Evolutionary conservation across 139 green algal species (phyloP), one percentile per base, ranked within the genome.

Genomic region (Trebouxia sp.): DNA sequence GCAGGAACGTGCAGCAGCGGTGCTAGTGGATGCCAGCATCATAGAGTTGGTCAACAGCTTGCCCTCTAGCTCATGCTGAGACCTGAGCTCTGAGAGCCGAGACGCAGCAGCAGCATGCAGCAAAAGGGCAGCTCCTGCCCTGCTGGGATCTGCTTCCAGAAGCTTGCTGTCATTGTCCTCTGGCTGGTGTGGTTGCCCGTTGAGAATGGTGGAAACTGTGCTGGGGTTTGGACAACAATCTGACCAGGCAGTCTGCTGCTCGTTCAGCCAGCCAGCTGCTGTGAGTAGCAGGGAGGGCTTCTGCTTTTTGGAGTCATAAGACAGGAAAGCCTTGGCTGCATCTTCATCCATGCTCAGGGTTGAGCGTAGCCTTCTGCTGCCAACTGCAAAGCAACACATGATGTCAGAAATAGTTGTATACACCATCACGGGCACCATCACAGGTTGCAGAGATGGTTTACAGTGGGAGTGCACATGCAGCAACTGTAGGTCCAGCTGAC

Each of bases 261-360:
- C 30, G 30, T 6, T 24, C 6, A 69, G 58, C 58, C 39, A 30
- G 3, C 12, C 41, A 30, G 14, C 22, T 7, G 30, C 58, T 43
- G 5, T 30, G 41, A 41, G 22, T 12, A 69, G 28, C 1, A 39
- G 30, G 41, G 58, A 69, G 58, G 30, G 30, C 28, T 69, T 69
- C 30, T 69, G 58, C 30, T 69, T 69, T 30, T 41, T 69, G 58
- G 58, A 69, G 58, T 69, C 58, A 69, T 38, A 69, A 11, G 58
- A 69, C 6, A 38, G 58, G 6, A 41, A 69, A 24, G 58, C 28
- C 28, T 69, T 69, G 58, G 20, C 58, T 38, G 58, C 41, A 15
- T 39, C 30, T 1, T 69, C 58, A 15, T 69, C 58, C 30, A 69
- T 30, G 30, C 28, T 24, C 0, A n/a, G n/a, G n/a, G 58, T 69